phyloP scores from a whole-genome alignment of 176 grass and related monocot genomes.

The Eleusine coracana region DNA sequence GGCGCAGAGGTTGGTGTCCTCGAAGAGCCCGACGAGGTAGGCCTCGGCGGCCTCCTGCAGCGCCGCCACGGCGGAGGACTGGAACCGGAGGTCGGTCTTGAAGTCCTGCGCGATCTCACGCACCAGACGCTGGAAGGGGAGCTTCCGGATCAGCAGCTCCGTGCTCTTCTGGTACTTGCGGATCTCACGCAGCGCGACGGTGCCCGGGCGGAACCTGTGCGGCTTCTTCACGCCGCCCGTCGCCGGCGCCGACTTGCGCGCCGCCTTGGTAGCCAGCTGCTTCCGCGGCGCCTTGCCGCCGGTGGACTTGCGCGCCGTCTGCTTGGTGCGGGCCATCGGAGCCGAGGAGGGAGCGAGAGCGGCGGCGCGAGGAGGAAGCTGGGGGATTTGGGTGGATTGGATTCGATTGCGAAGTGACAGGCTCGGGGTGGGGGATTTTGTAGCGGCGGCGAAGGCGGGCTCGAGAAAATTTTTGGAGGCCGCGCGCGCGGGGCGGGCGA shows the following conservation, averaged over 20 bases:
- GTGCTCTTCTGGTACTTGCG: slow-evolving; percentile 95
- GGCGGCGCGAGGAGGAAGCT: no score
- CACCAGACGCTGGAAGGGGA: slow-evolving; percentile 75
- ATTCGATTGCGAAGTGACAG: no score
- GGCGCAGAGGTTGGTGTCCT: slow-evolving; percentile 88
- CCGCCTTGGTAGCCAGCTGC: slow-evolving; percentile 65
- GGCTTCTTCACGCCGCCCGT: slow-evolving; percentile 89
- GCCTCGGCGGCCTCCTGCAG: slow-evolving; percentile 85
- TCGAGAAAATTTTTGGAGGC: not conserved
- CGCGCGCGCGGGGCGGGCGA: not conserved
- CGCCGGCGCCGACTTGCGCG: slow-evolving; percentile 61
- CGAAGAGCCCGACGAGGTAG: slow-evolving; percentile 75
- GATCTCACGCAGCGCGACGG: slow-evolving; percentile 72
- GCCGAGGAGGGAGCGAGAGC: no score
- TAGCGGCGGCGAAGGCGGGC: no score
- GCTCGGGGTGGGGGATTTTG: no score
- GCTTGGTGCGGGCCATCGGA: slow-evolving; percentile 64
- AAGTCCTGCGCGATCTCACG: slow-evolving; percentile 83
- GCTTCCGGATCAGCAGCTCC: slow-evolving; percentile 82
- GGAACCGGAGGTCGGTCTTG: slow-evolving; percentile 78
- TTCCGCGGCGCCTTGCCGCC: slow-evolving; percentile 70
- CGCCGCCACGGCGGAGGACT: slow-evolving; percentile 67
- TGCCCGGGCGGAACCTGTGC: slow-evolving; percentile 66
- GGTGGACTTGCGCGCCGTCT: slow-evolving; percentile 65
- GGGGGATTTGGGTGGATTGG: no score